Evolutionary conservation across 2,329 filamentous ascomycete genomes (phyloP), one percentile per base, ranked within the genome.

Genomic region (Aureobasidium sp.): DNA sequence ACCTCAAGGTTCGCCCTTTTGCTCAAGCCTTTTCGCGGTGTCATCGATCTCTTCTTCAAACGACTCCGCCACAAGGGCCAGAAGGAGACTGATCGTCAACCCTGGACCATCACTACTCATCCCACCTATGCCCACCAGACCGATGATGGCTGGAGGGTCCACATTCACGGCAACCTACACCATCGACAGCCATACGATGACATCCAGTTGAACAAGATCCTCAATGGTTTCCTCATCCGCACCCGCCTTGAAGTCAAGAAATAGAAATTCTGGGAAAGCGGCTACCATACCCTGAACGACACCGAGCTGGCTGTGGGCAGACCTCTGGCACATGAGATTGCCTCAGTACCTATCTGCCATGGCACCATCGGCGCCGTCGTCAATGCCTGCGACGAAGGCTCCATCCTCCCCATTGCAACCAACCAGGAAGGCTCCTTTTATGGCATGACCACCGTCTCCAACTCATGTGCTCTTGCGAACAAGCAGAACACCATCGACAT

Each of bases 111-210:
- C 36, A 72, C 89, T 63, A 89, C 89, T 63, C 70, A 89, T 8
- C 87, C 87, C 2, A 73, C 74, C 2, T 77, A 77, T 9, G 88
- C 79, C 16, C 90, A 91, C 64, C 90, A 87, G 85, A 89, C 87
- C 1, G 77, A 85, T 11, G 73, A 83, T 57, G 85, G 85, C 48
- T 91, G 88, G 88, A 89, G 84, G 64, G 79, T 90, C 6, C 81
- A 86, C 32, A 81, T 90, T 60, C 87, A 87, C 65, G 88, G 88
- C 66, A 89, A 90, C 68, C 83, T 90, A 10, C 90, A 84, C 77
- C 89, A 89, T 69, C 80, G 85, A 61, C 87, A 87, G 1, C 80
- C 87, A 57, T 83, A 87, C 45, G 80, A 78, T 1, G 77, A 82
- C 67, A 74, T 76, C 30, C 87, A 82, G 67, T 85, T 86, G 62